Base-by-base conservation (phyloP, 768 basidiomycete species). In the Mycena polygramma region DNA sequence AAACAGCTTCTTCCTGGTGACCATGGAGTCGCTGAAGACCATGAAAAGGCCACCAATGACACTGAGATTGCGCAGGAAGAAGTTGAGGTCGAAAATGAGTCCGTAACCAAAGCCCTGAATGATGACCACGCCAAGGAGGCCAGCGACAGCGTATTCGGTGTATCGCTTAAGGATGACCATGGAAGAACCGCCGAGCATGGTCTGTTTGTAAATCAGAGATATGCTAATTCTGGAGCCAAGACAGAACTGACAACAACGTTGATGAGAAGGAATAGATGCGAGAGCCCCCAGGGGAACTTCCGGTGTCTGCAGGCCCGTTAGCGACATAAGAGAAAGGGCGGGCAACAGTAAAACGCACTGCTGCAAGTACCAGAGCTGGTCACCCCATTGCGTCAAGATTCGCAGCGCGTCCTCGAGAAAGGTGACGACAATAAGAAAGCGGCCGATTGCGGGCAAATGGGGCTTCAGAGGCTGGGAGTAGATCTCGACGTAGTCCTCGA, bases 41-140 rank as follows among this genome's bases (percentile, higher is more conserved):
- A 99, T 99, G 83, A 99, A 92, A 54, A 99, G 90, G 63, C 98
- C 98, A 64, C 98, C 98, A 71, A 99, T 96, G 78, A 99, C 98
- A 71, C 92, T 94, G 66, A 99, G 88, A 83, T 99, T 99, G 80
- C 98, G 96, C 53, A 99, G 92, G 95, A 99, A 99, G 89, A 99
- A 99, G 84, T 94, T 99, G 80, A 99, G 88, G 87, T 99, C 98
- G 82, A 99, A 99, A 77, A 99, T 97, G 80, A 99, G 94, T 41
- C 98, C 98, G 77, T 99, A 99, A 75, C 98, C 98, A 75, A 99
- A 94, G 53, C 97, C 97, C 83, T 99, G 98, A 53, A 96, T 90
- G 75, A 99, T 82, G 66, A 99, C 97, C 58, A 99, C 98, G 58
- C 85, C 86, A 63, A 99, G 87, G 54, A 99, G 92, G 74, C 96